Evolutionary conservation across 2,329 filamentous ascomycete genomes (phyloP).

Genomic region (Gaeumannomyces tritici): DNA sequence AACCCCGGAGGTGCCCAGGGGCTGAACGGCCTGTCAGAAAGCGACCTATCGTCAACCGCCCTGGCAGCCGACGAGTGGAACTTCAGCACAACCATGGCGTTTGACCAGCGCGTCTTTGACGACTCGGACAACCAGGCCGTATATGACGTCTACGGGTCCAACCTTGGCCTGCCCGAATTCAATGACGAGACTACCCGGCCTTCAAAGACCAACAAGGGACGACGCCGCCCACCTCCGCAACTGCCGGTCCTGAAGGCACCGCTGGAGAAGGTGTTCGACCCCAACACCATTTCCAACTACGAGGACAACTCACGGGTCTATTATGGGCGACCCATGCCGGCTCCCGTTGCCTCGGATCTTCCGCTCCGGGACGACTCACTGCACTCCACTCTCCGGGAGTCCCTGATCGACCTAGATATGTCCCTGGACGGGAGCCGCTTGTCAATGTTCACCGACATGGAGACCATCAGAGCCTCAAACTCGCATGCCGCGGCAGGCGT

Average conservation of each 20-base stretch:
- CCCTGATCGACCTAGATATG: conserved; percentile 55
- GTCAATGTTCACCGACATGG: conserved; percentile 50
- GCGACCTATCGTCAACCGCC: conserved; percentile 31
- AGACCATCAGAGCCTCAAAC: conserved; percentile 46
- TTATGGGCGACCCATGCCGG: conserved; percentile 39
- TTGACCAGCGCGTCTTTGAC: conserved; percentile 47
- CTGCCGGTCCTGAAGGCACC: conserved; percentile 49
- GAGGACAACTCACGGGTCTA: conserved; percentile 53
- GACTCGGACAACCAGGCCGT: conserved; percentile 47
- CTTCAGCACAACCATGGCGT: conserved; percentile 56
- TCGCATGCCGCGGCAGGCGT: conserved; percentile 33
- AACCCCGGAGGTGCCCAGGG: conserved; percentile 48
- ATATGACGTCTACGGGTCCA: conserved; percentile 45
- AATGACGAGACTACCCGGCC: conserved; percentile 40
- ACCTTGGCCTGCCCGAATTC: conserved; percentile 40
- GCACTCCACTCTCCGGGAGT: conserved; percentile 46
- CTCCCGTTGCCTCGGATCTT: conserved; percentile 40
- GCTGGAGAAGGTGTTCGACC: conserved; percentile 56
- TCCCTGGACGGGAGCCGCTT: conserved; percentile 46
- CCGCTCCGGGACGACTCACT: conserved; percentile 48
- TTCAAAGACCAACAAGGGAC: conserved; percentile 41
- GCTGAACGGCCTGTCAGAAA: conserved; percentile 21
- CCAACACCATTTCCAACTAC: conserved; percentile 55
- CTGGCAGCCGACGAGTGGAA: conserved; percentile 55
- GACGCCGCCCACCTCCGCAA: conserved; percentile 48